Evolutionary conservation across 2,329 filamentous ascomycete genomes (phyloP), one percentile per base, ranked within the genome.

Genomic region (Metarhizium rileyi): DNA sequence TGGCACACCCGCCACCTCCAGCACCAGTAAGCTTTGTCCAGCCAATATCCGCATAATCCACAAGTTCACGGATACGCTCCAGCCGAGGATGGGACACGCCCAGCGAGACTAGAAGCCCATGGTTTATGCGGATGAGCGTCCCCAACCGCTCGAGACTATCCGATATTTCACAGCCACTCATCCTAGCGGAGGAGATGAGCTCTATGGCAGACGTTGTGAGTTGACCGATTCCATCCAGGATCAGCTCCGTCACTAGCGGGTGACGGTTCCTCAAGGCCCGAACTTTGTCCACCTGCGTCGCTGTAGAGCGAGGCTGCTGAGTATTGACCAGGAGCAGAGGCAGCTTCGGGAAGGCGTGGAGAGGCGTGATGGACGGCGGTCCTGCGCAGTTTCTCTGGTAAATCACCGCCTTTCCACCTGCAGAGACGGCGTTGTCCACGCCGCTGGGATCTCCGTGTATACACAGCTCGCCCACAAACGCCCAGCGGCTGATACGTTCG

Each of bases 21-120:
- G 42, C 42, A 30, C 42, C 42, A 18, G 42, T 44, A 12, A 44
- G 42, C 42, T 55, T 55, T 40, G 53, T 53, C 51, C 53, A 55
- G 30, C 54, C 55, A 25, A 55, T 57, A 51, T 62, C 59, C 27
- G 61, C 58, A 35, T 56, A 55, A 30, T 61, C 59, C 7, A 58
- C 50, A 28, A 55, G 52, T 46, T 59, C 48, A 22, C 50, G 33
- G 30, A 51, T 44, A 42, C 49, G 50, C 42, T 53, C 54, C 22
- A 54, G 43, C 5, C 45, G 35, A 28, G 53, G 53, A 33, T 53
- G 53, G n/a, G 53, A 54, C 1, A 54, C 51, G 18, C 48, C 48
- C 14, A 45, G 27, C 12, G 41, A 18, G 10, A 27, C 30, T 22
- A 46, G 25, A 4, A 44, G 20, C 4, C 42, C 42, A 16, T 44